Evolutionary conservation across 2,329 filamentous ascomycete genomes (phyloP).

Genomic region (Phaeosphaeria sp.): DNA sequence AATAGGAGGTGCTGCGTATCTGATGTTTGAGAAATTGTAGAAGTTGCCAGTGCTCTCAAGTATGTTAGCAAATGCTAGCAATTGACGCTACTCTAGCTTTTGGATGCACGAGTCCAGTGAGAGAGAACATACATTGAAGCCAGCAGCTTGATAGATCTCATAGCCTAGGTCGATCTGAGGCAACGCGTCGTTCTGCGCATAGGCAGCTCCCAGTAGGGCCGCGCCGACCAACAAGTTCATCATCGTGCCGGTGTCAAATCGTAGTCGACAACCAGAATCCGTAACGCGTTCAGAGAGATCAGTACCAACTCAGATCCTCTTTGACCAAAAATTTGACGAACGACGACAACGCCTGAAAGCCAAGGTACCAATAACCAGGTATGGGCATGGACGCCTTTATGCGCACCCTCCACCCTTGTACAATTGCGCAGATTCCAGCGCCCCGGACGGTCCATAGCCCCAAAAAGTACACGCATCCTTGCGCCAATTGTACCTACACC

Average conservation of each 20-base stretch:
- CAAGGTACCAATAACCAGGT: conserved; percentile 1
- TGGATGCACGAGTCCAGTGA: no score
- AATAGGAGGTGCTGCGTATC: conserved; percentile 62
- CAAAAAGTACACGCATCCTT: conserved; percentile 6
- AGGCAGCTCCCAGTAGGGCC: conserved; percentile 29
- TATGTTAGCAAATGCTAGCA: not conserved
- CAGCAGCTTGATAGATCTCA: conserved; percentile 57
- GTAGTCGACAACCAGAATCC: not conserved
- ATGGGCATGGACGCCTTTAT: conserved; percentile 3
- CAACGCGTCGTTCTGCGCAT: conserved; percentile 38
- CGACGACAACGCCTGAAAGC: not conserved
- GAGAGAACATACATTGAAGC: conserved; percentile 51
- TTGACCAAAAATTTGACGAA: not conserved
- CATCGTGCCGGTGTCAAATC: conserved; percentile 24
- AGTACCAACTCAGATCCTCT: not conserved
- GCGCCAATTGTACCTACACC: not conserved
- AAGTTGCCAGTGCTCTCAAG: conserved; percentile 47
- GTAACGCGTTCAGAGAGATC: not conserved
- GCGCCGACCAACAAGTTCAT: conserved; percentile 26
- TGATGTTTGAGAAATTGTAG: conserved; percentile 65
- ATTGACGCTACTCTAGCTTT: no score
- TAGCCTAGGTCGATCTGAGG: conserved; percentile 63
- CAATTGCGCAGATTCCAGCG: not conserved
- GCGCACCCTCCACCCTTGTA: not conserved
- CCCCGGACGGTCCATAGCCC: not conserved